A percentile compares a stretch with the other conserved stretches of the same genome.
These are phyloP conservation scores for Nemania serpens DNA, from an alignment of 2,329 filamentous ascomycete genomes.

Conservation along the genomic window DNA sequence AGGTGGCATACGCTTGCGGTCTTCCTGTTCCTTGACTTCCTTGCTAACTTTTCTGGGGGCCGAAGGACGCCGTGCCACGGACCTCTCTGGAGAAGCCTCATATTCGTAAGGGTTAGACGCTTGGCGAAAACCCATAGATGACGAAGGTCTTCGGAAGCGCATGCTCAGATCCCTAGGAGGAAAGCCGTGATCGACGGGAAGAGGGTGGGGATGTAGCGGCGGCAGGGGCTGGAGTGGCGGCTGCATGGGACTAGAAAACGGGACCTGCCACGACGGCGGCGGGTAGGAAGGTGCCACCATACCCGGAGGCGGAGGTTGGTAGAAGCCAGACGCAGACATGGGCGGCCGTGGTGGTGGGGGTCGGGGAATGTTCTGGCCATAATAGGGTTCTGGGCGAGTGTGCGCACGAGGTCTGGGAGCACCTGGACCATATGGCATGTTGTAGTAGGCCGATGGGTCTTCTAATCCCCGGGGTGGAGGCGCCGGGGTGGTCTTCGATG, in stretches of 20 bases:
- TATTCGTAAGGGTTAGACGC: conserved; percentile 48
- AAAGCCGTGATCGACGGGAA: conserved; percentile 30
- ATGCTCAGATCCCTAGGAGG: conserved; percentile 32
- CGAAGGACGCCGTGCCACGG: conserved; percentile 49
- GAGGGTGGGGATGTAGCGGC: conserved; percentile 26
- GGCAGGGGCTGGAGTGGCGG: conserved; percentile 21
- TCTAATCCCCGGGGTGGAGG: conserved; percentile 43
- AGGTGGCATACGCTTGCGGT: conserved; percentile 55
- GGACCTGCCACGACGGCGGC: conserved; percentile 30
- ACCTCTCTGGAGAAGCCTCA: conserved; percentile 45
- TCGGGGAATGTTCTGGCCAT: conserved; percentile 37
- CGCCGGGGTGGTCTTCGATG: conserved; percentile 45
- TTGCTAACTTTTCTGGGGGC: conserved; percentile 44
- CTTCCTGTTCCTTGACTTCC: conserved; percentile 51
- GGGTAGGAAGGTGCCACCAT: conserved; percentile 35
- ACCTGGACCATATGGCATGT: conserved; percentile 42
- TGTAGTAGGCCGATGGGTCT: conserved; percentile 47
- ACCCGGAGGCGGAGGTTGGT: conserved; percentile 39
- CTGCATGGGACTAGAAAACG: conserved; percentile 29
- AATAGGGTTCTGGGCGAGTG: conserved; percentile 47
- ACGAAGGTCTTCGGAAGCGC: conserved; percentile 44
- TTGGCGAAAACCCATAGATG: conserved; percentile 48
- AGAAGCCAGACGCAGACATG: conserved; percentile 44
- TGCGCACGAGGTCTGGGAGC: conserved; percentile 48
- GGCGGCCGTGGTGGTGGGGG: conserved; percentile 40